Conservation (phyloP, 2,329 filamentous ascomycete genomes). For the Aureobasidium pullulans region DNA sequence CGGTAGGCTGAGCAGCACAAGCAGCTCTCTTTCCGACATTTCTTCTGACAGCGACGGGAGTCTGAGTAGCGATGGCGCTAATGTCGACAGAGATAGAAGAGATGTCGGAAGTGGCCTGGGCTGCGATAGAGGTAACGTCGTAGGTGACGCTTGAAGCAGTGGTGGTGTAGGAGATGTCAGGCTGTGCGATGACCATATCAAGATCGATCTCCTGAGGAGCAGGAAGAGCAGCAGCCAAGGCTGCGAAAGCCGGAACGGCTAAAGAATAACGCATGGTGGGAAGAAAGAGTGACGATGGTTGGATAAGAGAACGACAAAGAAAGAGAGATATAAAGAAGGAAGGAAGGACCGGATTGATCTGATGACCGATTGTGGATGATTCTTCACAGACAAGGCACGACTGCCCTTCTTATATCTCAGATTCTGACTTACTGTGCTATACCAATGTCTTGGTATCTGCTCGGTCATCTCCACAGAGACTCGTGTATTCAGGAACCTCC, state of each 20-base stretch:
- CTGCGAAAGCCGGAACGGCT: conserved; percentile 5
- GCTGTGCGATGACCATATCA: conserved; percentile 19
- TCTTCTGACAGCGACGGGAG: neutral
- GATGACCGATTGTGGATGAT: neutral
- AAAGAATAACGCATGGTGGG: conserved; percentile 1
- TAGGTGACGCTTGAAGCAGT: conserved; percentile 18
- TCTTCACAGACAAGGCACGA: neutral
- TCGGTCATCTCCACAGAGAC: conserved; percentile 1
- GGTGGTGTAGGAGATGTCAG: conserved; percentile 12
- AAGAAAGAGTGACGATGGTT: neutral
- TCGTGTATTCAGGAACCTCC: neutral
- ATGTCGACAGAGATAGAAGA: conserved; percentile 9
- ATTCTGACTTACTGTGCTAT: neutral
- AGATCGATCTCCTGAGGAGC: conserved; percentile 18
- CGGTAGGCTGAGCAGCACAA: conserved; percentile 16
- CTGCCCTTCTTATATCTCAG: neutral
- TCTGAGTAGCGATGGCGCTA: neutral
- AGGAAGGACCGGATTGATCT: neutral
- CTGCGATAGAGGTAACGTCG: conserved; percentile 18
- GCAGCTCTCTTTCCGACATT: conserved; percentile 11
- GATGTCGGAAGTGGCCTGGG: conserved; percentile 17
- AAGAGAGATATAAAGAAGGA: neutral
- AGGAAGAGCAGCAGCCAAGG: conserved; percentile 17
- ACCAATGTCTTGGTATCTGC: neutral
- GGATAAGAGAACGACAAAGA: neutral